Conservation (phyloP, 495 filamentous ascomycete genomes). For the Xanthoparmelia taractica region DNA sequence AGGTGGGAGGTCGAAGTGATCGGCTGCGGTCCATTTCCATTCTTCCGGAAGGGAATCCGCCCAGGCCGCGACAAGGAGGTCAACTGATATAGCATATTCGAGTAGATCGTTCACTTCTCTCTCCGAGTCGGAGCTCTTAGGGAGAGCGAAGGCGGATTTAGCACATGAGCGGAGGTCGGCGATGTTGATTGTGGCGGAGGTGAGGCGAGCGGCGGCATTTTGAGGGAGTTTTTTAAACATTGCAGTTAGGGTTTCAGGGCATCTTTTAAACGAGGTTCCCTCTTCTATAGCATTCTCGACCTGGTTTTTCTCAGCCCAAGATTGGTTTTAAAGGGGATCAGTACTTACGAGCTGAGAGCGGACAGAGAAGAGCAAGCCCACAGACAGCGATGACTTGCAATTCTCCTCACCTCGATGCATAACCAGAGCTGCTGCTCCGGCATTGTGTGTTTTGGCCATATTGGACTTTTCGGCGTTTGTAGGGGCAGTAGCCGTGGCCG, state of each 20-base stretch:
- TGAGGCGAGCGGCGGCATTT: slow-evolving; percentile 21
- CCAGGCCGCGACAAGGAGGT: slow-evolving; percentile 22
- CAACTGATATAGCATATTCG: slow-evolving; percentile 22
- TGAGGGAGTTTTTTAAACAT: slow-evolving; percentile 16
- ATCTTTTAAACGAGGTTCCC: slow-evolving; percentile 19
- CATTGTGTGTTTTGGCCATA: slow-evolving; percentile 22
- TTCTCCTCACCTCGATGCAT: slow-evolving; percentile 23
- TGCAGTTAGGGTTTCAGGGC: slow-evolving; percentile 14
- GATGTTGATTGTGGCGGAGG: slow-evolving; percentile 21
- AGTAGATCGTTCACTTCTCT: slow-evolving; percentile 21
- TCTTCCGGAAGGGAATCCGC: slow-evolving; percentile 13
- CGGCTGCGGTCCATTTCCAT: slow-evolving; percentile 29
- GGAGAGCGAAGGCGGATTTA: slow-evolving; percentile 18
- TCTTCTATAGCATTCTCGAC: slow-evolving; percentile 23
- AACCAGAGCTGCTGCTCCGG: slow-evolving; percentile 21
- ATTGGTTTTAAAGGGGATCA: not conserved
- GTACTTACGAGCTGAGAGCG: slow-evolving; percentile 20
- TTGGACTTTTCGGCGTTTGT: slow-evolving; percentile 5
- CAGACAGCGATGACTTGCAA: slow-evolving; percentile 9
- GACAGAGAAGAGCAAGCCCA: slow-evolving; percentile 24
- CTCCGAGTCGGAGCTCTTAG: slow-evolving; percentile 13
- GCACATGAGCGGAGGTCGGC: slow-evolving; percentile 22
- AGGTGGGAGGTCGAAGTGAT: slow-evolving; percentile 27
- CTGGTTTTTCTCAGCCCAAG: slow-evolving; percentile 1
- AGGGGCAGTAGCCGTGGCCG: not conserved